phyloP scores from a whole-genome alignment of 2,329 filamentous ascomycete genomes.

The Bipolaris victoriae region DNA sequence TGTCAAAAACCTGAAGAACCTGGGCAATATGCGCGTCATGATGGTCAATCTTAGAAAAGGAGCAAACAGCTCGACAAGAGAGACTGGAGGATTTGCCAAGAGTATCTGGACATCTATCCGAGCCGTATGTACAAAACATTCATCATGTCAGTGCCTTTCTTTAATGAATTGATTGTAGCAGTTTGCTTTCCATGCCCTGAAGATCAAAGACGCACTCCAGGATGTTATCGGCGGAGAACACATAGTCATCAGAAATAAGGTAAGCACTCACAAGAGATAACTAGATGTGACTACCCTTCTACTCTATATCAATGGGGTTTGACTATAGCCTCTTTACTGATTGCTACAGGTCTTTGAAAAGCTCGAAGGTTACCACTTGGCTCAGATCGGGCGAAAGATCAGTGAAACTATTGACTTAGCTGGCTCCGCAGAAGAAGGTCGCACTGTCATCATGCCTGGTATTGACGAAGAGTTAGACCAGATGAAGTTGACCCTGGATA shows the following conservation, averaged over 20 bases:
- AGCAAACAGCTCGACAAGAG: constrained; percentile 61
- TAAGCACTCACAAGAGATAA: constrained; percentile 29
- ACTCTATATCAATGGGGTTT: not conserved
- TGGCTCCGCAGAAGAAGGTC: constrained; percentile 71
- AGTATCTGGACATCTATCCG: constrained; percentile 77
- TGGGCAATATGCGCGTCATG: constrained; percentile 76
- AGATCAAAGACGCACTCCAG: constrained; percentile 68
- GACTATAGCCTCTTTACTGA: not conserved
- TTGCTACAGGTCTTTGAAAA: constrained; percentile 60
- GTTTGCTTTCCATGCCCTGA: constrained; percentile 75
- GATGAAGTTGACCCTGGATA: constrained; percentile 77
- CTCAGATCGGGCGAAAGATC: constrained; percentile 72
- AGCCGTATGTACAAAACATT: constrained; percentile 45
- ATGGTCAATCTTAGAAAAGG: constrained; percentile 79
- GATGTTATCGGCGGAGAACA: constrained; percentile 62
- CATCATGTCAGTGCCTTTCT: not conserved
- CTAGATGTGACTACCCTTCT: rapidly evolving
- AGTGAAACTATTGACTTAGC: constrained; percentile 78
- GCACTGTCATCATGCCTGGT: constrained; percentile 74
- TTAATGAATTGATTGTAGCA: constrained; percentile 33
- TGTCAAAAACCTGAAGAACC: constrained; percentile 66
- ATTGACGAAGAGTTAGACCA: constrained; percentile 77
- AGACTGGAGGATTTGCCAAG: constrained; percentile 63
- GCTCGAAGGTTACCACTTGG: constrained; percentile 65
- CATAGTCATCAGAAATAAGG: constrained; percentile 62